Evolutionary conservation across 1,284 basidiomycete genomes (phyloP).

Genomic region (Sporisorium iseilematis-ciliati): DNA sequence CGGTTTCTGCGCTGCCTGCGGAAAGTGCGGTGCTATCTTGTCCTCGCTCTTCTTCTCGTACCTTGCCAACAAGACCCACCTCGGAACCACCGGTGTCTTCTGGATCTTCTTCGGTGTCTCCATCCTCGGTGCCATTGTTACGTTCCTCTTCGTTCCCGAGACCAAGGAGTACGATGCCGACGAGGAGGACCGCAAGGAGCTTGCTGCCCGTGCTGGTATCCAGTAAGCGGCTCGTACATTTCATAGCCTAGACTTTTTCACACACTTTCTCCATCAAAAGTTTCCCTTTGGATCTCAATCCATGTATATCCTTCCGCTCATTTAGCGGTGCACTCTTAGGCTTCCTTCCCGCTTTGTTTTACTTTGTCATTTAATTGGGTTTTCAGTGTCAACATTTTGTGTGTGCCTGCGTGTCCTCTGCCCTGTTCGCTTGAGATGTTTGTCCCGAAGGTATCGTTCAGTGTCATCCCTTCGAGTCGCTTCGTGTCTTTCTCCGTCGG

Average conservation of each 20-base stretch:
- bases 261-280: constrained; percentile 6
- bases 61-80: constrained; percentile 40
- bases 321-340: constrained; percentile 15
- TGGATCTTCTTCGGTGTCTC: constrained; percentile 67
- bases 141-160: constrained; percentile 58
- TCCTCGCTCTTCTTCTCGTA: constrained; percentile 69
- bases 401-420: neutral
- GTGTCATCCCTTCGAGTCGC: no score
- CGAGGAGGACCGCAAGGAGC: constrained; percentile 61
- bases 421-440: no score
- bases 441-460: no score
- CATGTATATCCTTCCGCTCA: constrained; percentile 34
- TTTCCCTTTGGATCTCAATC: constrained; percentile 12
- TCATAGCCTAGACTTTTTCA: neutral
- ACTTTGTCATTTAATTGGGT: constrained; percentile 21
- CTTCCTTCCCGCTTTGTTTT: constrained; percentile 1
- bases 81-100: constrained; percentile 59
- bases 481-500: no score
- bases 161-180: constrained; percentile 65
- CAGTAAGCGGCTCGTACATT: constrained; percentile 19
- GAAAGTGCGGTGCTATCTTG: constrained; percentile 73
- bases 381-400: constrained; percentile 12
- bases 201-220: constrained; percentile 51
- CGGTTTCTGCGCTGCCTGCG: constrained; percentile 72
- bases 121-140: constrained; percentile 55